These are phyloP conservation scores for Biscutella auriculata DNA, from an alignment of 441 rosid genomes.

Conservation along the genomic window DNA sequence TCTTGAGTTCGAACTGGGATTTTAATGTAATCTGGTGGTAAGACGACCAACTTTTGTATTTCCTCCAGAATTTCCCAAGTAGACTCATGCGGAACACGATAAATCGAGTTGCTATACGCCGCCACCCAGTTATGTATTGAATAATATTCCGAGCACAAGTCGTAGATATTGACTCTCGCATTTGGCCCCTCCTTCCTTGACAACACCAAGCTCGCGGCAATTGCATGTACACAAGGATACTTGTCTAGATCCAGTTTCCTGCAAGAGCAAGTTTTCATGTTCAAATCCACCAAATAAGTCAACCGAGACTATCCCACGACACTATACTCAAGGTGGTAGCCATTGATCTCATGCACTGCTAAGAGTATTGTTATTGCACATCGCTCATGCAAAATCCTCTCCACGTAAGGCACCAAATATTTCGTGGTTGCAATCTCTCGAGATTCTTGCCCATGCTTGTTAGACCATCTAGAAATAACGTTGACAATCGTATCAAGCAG, in stretches of 20 bases:
- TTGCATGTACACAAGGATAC: background rate
- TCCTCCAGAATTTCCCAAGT: background rate
- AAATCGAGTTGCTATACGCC: no score
- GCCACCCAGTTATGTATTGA: background rate
- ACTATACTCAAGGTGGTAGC: background rate
- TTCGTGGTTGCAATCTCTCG: no score
- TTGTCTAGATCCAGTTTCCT: background rate
- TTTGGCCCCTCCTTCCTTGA: no score
- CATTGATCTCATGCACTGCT: background rate
- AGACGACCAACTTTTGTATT: no score
- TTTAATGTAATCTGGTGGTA: background rate
- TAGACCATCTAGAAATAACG: no score
- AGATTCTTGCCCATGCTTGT: no score
- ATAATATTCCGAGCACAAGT: background rate
- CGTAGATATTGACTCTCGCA: background rate
- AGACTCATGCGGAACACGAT: no score
- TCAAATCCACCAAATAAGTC: background rate
- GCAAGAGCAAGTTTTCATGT: no score
- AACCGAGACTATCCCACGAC: background rate
- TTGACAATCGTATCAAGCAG: no score
- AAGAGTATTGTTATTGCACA: accelerated
- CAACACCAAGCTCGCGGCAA: background rate
- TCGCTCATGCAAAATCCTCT: background rate
- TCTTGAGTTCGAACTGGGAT: background rate
- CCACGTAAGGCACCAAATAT: background rate